Evolutionary conservation across 2,329 filamentous ascomycete genomes (phyloP), one percentile per base, ranked within the genome.

Genomic region (Ascochyta koolunga): DNA sequence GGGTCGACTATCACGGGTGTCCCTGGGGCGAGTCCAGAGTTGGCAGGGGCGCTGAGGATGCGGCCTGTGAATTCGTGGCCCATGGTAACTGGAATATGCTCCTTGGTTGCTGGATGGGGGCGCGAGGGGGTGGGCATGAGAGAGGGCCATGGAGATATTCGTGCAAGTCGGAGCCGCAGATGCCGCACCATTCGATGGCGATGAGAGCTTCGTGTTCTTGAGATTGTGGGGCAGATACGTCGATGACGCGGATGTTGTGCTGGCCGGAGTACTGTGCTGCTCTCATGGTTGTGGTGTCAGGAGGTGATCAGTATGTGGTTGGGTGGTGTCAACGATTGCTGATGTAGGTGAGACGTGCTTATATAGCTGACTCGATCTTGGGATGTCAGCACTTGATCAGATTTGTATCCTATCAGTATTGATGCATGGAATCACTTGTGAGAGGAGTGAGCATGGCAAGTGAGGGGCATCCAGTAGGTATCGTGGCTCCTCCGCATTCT

Each of bases 51-150:
- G 35, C 56, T 57, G 40, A 64, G 47, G 33, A 71, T 56, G 16
- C 65, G 62, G 16, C 70, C 70, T 25, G 58, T 61, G 60, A 72
- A 70, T 41, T 72, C 70, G 47, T 72, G 69, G 48, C 70, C 69
- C 49, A 72, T 54, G 19, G 69, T 72, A 0, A 70, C 40, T 7
- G 69, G 70, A 5, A 65, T 44, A 16, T 46, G 38, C 15, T 61
- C 53, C 25, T 54, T 39, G 8, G 68, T 69, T 8, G 58, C 13
- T 5, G 63, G 55, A 42, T 71, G 67, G 13, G 67, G 64, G 13
- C 45, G 52, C 10, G 59, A 61, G 24, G 22, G 56, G 27, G 62
- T 50, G 33, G 33, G 33, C 11, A 56, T n/a, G 46, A 45, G 11
- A 53, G 36, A 15, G 27, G 11, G 0, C 68, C 67, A 13, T 64